These are phyloP conservation scores for Urochloa ruziziensis DNA, from an alignment of 176 grass and related monocot species.

Conservation along the genomic window DNA sequence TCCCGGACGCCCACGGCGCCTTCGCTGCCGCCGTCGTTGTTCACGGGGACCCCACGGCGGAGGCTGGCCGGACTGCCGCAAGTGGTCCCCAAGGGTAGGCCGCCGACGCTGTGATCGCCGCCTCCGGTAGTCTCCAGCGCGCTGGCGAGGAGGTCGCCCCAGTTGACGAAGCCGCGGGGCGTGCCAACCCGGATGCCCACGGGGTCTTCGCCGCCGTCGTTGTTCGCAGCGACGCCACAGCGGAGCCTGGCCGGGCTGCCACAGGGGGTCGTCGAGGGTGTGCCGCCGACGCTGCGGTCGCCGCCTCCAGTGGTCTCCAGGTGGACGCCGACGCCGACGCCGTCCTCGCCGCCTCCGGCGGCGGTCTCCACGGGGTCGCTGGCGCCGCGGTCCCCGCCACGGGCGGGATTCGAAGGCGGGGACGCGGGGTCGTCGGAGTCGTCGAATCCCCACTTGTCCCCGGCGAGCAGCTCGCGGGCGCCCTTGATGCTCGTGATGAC, in stretches of 20 bases:
- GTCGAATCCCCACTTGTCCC: constrained; percentile 18
- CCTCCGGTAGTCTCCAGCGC: too few relatives aligned
- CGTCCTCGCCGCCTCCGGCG: not conserved
- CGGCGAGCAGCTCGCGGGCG: constrained; percentile 31
- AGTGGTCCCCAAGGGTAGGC: not conserved
- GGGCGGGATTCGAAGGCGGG: not conserved
- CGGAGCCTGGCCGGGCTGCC: too few relatives aligned
- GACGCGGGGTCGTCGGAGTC: not conserved
- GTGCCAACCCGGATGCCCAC: too few relatives aligned
- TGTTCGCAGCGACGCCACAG: too few relatives aligned
- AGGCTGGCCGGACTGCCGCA: not conserved
- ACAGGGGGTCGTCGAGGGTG: too few relatives aligned
- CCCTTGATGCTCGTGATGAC: constrained; percentile 12
- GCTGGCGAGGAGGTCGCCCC: too few relatives aligned
- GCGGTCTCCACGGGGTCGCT: not conserved
- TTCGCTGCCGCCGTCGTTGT: not conserved
- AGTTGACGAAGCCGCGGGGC: too few relatives aligned
- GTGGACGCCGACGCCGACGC: too few relatives aligned
- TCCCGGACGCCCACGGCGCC: too few relatives aligned
- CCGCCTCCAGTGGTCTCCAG: too few relatives aligned
- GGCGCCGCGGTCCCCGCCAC: not conserved
- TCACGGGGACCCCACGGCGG: not conserved
- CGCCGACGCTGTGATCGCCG: not conserved
- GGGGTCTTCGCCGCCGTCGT: too few relatives aligned
- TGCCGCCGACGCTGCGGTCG: too few relatives aligned